Percentiles rank a stretch among this genome's conserved stretches.
These are phyloP conservation scores for Hypocreales sp. DNA, from an alignment of 2,329 filamentous ascomycete species.

Conservation along the genomic window DNA sequence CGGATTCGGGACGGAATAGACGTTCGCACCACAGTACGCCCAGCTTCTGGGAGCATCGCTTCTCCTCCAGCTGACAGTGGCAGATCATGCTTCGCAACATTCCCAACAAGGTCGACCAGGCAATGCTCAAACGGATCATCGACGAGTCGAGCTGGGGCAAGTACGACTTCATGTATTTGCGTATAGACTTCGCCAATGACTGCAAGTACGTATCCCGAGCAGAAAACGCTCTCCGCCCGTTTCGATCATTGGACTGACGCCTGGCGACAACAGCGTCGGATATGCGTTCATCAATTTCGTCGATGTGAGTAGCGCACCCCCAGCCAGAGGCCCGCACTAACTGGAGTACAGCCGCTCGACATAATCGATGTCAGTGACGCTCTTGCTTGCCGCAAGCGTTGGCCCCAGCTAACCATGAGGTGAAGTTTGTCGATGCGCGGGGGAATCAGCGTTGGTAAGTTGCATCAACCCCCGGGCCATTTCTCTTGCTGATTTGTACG, in stretches of 20 bases:
- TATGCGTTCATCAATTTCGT: slow-evolving; percentile 97
- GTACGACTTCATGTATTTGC: slow-evolving; percentile 90
- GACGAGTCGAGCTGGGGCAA: slow-evolving; percentile 65
- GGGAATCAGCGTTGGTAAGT: slow-evolving; percentile 55
- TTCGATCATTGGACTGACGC: slow-evolving; percentile 3
- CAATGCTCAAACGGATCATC: slow-evolving; percentile 62
- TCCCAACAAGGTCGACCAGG: slow-evolving; percentile 73
- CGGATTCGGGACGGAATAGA: slow-evolving; percentile 52
- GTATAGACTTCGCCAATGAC: slow-evolving; percentile 75
- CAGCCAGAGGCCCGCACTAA: slow-evolving; percentile 16
- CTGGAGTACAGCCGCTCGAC: slow-evolving; percentile 41
- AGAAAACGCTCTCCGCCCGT: neutral
- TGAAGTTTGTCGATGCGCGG: slow-evolving; percentile 53
- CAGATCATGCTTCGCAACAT: slow-evolving; percentile 93
- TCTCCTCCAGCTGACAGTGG: too few relatives aligned
- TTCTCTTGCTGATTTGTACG: slow-evolving; percentile 1
- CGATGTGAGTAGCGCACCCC: slow-evolving; percentile 37
- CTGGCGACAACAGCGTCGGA: slow-evolving; percentile 54
- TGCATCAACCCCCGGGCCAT: too few relatives aligned
- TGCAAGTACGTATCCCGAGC: slow-evolving; percentile 51
- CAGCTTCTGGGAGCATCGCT: too few relatives aligned
- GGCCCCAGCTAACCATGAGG: slow-evolving; percentile 10
- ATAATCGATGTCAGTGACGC: slow-evolving; percentile 49
- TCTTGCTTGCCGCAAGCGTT: too few relatives aligned
- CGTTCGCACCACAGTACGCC: slow-evolving; percentile 57